These are phyloP conservation scores for Penicillium manginii DNA, from an alignment of 495 filamentous ascomycete species.

Conservation along the genomic window DNA sequence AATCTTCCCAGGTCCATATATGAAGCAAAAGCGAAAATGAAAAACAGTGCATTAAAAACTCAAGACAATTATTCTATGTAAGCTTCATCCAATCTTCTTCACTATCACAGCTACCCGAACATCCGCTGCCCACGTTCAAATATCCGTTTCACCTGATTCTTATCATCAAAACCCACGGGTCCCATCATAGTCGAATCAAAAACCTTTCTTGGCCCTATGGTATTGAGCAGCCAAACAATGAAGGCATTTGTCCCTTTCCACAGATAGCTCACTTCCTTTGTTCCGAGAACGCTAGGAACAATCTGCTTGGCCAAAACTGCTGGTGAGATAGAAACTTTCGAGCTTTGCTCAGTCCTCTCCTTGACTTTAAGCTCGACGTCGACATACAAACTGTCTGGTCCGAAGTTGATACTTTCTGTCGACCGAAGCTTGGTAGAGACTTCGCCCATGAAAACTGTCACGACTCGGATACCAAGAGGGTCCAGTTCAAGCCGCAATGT, in stretches of 20 bases:
- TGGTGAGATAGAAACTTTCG: neutral
- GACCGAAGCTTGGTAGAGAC: constrained; percentile 2
- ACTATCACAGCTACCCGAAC: no score
- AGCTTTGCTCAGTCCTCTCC: neutral
- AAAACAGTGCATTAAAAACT: no score
- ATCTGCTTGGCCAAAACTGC: constrained; percentile 6
- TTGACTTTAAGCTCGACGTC: neutral
- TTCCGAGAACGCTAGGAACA: neutral
- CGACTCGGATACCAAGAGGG: constrained; percentile 7
- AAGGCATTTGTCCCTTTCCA: constrained; percentile 7
- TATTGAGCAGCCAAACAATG: constrained; percentile 6
- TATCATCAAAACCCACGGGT: no score
- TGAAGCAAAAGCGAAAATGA: no score
- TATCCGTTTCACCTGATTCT: no score
- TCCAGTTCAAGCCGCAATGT: constrained; percentile 6
- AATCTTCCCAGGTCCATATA: no score
- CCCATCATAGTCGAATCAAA: constrained; percentile 1
- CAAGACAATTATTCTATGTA: no score
- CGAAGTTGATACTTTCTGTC: constrained; percentile 4
- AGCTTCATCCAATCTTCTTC: no score
- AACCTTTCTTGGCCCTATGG: constrained; percentile 4
- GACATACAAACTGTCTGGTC: constrained; percentile 1
- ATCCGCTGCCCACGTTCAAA: no score
- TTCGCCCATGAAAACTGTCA: constrained; percentile 8
- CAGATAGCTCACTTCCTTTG: neutral